Evolutionary conservation across 2,329 filamentous ascomycete genomes (phyloP).

Genomic region (Pestalotiopsis sp.): DNA sequence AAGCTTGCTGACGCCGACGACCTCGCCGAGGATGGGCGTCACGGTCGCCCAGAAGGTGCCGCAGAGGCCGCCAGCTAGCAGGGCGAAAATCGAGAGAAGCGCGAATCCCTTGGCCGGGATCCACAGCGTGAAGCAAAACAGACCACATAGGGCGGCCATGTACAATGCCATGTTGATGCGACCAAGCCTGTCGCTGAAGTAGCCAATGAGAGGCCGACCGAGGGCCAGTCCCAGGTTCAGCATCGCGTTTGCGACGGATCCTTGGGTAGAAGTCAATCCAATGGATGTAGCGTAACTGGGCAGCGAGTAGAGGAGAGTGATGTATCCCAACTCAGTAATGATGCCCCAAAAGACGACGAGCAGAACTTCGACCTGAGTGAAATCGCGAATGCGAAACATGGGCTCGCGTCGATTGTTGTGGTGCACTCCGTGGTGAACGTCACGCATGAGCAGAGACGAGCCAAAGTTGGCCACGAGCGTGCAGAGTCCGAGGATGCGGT

Average conservation of each 20-base stretch:
- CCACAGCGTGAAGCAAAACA: conserved; percentile 66
- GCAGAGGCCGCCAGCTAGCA: conserved; percentile 59
- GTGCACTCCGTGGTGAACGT: conserved; percentile 51
- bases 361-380: conserved; percentile 56
- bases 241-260: conserved; percentile 61
- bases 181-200: conserved; percentile 61
- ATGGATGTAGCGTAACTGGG: conserved; percentile 64
- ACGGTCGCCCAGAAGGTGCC: conserved; percentile 64
- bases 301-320: conserved; percentile 65
- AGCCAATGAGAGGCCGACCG: conserved; percentile 63
- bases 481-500: conserved; percentile 60
- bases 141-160: conserved; percentile 56
- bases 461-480: conserved; percentile 55
- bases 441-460: conserved; percentile 55
- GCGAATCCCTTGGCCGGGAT: conserved; percentile 60
- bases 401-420: conserved; percentile 51
- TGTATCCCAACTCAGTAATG: conserved; percentile 67
- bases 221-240: conserved; percentile 65
- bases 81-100: conserved; percentile 60
- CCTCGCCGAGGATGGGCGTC: conserved; percentile 61
- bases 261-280: conserved; percentile 62
- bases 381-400: conserved; percentile 55
- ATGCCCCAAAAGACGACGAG: conserved; percentile 62
- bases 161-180: conserved; percentile 63
- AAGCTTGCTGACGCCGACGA: conserved; percentile 61